A percentile compares a stretch with the other conserved stretches of the same genome.
phyloP scores from a whole-genome alignment of 2,329 filamentous ascomycete species.

The Apiospora rasikravindrae region DNA sequence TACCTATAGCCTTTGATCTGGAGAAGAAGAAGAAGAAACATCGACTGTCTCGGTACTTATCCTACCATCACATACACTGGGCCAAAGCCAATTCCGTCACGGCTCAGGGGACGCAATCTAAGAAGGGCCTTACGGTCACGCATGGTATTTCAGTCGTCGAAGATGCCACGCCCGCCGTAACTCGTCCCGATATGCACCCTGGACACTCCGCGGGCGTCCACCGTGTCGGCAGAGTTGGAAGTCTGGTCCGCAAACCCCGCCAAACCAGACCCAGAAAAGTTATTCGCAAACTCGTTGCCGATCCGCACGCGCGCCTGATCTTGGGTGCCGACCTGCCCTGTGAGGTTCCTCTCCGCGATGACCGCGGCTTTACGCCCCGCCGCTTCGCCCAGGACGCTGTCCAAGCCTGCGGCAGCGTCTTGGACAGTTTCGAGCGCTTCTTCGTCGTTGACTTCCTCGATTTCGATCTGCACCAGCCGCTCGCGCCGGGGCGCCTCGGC shows the following conservation, averaged over 20 bases:
- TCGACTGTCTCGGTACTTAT: too few species aligned
- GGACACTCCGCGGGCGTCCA: background rate
- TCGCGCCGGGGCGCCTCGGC: background rate
- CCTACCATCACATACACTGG: too few species aligned
- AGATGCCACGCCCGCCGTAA: conserved; percentile 17
- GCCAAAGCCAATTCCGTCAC: background rate
- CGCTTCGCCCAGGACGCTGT: background rate
- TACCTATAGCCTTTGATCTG: too few species aligned
- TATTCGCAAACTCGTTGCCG: background rate
- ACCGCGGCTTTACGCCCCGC: background rate
- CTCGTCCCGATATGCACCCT: conserved; percentile 13
- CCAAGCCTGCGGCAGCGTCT: background rate
- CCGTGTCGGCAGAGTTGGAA: background rate
- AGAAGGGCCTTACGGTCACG: background rate
- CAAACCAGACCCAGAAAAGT: background rate
- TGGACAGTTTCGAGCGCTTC: background rate
- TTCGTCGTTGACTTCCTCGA: conserved; percentile 18
- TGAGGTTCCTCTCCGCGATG: background rate
- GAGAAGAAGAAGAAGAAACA: too few species aligned
- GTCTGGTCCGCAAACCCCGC: conserved; percentile 3
- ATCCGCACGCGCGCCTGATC: background rate
- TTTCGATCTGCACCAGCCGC: conserved; percentile 4
- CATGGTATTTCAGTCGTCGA: background rate
- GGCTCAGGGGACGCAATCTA: too few species aligned
- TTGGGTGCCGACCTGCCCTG: background rate